Conservation (phyloP, 495 filamentous ascomycete species). For the Pyrenula massariospora region DNA sequence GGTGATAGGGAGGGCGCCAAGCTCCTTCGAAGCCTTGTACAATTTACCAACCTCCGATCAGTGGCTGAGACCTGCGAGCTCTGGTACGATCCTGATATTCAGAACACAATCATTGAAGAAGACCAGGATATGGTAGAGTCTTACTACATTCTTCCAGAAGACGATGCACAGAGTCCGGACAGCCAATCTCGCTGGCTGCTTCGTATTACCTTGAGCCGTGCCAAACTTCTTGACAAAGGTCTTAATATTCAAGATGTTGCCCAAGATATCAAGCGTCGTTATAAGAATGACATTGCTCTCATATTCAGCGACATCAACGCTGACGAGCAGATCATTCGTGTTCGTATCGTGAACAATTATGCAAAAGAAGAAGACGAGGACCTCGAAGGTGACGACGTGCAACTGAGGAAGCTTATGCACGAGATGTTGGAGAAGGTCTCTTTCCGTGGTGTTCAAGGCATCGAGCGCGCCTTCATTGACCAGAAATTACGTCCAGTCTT, state of each 20-base stretch:
- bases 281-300: slow-evolving; percentile 76
- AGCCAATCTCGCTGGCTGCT: slow-evolving; percentile 89
- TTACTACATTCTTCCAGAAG: slow-evolving; percentile 91
- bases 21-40: slow-evolving; percentile 70
- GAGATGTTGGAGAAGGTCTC: slow-evolving; percentile 85
- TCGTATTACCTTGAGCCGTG: slow-evolving; percentile 83
- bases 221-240: slow-evolving; percentile 89
- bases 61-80: slow-evolving; percentile 88
- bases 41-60: slow-evolving; percentile 89
- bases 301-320: slow-evolving; percentile 98
- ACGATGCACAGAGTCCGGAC: slow-evolving; percentile 54
- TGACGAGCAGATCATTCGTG: slow-evolving; percentile 86
- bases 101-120: slow-evolving; percentile 69
- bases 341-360: slow-evolving; percentile 63
- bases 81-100: slow-evolving; percentile 91
- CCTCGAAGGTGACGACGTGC: slow-evolving; percentile 76
- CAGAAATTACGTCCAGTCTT: slow-evolving; percentile 54
- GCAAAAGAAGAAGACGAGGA: slow-evolving; percentile 70
- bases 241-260: slow-evolving; percentile 88
- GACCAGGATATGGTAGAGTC: slow-evolving; percentile 93
- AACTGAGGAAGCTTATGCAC: slow-evolving; percentile 78
- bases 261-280: slow-evolving; percentile 74
- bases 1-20: slow-evolving; percentile 72
- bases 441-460: slow-evolving; percentile 77
- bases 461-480: slow-evolving; percentile 87